Evolutionary conservation across 768 basidiomycete species (phyloP).

Genomic region (Coprinellus micaceus): DNA sequence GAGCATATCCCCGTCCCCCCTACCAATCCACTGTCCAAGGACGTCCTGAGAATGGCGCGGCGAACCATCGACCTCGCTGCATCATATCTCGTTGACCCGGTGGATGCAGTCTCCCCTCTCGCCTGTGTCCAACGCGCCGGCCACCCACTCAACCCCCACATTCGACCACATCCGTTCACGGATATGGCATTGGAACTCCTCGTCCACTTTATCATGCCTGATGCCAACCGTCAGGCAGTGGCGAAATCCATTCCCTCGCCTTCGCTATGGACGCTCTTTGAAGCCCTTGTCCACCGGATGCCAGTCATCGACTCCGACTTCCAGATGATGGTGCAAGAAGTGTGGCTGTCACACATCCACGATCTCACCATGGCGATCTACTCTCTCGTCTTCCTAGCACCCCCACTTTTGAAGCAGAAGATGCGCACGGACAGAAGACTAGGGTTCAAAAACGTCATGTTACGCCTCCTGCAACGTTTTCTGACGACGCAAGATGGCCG

Average conservation of each 20-base stretch:
- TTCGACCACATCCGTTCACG: constrained; percentile 56
- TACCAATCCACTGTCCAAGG: constrained; percentile 34
- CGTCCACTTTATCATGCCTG: constrained; percentile 70
- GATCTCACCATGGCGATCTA: constrained; percentile 81
- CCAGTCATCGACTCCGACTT: constrained; percentile 79
- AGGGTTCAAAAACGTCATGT: constrained; percentile 66
- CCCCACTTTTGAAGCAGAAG: constrained; percentile 66
- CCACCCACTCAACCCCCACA: constrained; percentile 33
- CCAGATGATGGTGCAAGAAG: constrained; percentile 55
- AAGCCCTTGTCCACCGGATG: constrained; percentile 75
- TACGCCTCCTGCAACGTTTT: constrained; percentile 68
- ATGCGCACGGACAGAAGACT: constrained; percentile 65
- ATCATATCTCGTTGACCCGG: constrained; percentile 70
- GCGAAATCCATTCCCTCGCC: constrained; percentile 54
- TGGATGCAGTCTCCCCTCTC: constrained; percentile 62
- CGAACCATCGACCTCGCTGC: constrained; percentile 65
- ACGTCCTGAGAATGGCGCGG: constrained; percentile 46
- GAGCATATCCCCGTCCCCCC: constrained; percentile 46
- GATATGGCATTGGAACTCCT: constrained; percentile 85
- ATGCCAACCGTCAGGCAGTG: constrained; percentile 75
- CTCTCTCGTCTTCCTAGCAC: constrained; percentile 78
- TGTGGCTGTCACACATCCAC: constrained; percentile 78
- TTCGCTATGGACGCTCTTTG: constrained; percentile 61
- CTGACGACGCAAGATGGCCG: constrained; percentile 52
- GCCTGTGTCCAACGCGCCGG: constrained; percentile 55